These are phyloP conservation scores for Scedosporium apiospermum DNA, from an alignment of 2,329 filamentous ascomycete species.

Conservation along the genomic window DNA sequence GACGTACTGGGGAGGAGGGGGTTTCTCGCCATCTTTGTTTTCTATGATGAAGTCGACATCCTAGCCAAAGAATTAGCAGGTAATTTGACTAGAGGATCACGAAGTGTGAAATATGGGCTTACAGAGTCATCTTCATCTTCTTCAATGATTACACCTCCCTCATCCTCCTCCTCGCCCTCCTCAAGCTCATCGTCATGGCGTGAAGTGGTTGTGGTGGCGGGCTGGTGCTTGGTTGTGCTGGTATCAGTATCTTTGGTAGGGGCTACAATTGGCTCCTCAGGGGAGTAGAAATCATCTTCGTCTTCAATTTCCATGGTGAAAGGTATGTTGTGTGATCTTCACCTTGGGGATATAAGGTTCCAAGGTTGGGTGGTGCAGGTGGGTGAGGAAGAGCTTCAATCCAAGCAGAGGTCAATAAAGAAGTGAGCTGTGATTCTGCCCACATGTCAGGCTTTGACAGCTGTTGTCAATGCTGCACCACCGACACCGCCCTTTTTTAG, in stretches of 20 bases:
- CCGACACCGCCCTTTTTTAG: too few relatives aligned
- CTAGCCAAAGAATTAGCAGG: constrained; percentile 20
- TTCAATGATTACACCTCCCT: constrained; percentile 50
- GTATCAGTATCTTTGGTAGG: constrained; percentile 19
- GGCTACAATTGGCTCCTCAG: constrained; percentile 40
- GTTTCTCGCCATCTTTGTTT: constrained; percentile 53
- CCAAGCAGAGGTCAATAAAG: neutral
- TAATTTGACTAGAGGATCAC: neutral
- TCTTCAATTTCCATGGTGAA: constrained; percentile 55
- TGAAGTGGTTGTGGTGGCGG: constrained; percentile 11
- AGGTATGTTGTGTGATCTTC: neutral
- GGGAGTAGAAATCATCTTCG: constrained; percentile 58
- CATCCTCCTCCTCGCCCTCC: constrained; percentile 56
- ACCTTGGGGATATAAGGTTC: constrained; percentile 3
- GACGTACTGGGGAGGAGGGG: constrained; percentile 48
- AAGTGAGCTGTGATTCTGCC: neutral
- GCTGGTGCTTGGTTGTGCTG: constrained; percentile 14
- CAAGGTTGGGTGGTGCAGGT: constrained; percentile 1
- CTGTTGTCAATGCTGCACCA: neutral
- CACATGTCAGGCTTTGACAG: neutral
- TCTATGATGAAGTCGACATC: constrained; percentile 62
- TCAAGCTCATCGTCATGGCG: constrained; percentile 46
- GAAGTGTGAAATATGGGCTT: constrained; percentile 7
- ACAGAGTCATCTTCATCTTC: constrained; percentile 48
- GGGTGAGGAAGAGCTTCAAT: neutral